Evolutionary conservation across 495 filamentous ascomycete species (phyloP).

Genomic region (Neurospora sp.): DNA sequence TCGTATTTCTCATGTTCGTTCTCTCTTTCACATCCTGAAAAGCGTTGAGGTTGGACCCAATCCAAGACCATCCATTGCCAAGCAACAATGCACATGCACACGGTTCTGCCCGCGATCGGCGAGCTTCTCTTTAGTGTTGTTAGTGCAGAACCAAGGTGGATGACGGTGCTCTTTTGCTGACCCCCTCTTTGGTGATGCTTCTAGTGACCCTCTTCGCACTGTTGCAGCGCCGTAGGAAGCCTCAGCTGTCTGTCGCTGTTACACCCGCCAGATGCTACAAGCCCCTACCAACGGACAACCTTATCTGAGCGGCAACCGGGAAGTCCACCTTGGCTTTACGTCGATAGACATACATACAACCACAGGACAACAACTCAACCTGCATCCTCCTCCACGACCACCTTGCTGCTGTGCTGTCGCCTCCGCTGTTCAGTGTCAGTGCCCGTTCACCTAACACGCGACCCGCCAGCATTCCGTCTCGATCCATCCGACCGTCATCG

Average conservation of each 20-base stretch:
- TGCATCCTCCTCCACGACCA: not conserved
- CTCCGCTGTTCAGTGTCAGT: not conserved
- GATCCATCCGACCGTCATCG: not conserved
- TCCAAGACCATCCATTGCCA: not conserved
- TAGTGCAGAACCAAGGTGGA: not conserved
- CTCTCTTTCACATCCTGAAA: not conserved
- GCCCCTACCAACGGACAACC: not conserved
- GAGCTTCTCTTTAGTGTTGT: not conserved
- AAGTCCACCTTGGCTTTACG: not conserved
- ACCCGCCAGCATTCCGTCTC: not conserved
- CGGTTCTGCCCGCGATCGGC: not conserved
- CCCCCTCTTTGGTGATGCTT: not conserved
- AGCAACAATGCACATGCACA: not conserved
- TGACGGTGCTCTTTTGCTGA: conserved; percentile 1
- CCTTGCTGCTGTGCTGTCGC: not conserved
- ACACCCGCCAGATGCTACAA: not conserved
- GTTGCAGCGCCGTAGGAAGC: not conserved
- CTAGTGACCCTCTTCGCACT: not conserved
- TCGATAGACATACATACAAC: not conserved
- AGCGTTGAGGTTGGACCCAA: not conserved
- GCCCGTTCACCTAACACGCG: not conserved
- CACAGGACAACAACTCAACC: not conserved
- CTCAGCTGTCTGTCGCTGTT: not conserved
- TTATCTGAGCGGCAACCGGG: not conserved
- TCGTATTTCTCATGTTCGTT: not conserved